phyloP scores from a whole-genome alignment of 2,329 filamentous ascomycete species.

The Aspergillus sojae region DNA sequence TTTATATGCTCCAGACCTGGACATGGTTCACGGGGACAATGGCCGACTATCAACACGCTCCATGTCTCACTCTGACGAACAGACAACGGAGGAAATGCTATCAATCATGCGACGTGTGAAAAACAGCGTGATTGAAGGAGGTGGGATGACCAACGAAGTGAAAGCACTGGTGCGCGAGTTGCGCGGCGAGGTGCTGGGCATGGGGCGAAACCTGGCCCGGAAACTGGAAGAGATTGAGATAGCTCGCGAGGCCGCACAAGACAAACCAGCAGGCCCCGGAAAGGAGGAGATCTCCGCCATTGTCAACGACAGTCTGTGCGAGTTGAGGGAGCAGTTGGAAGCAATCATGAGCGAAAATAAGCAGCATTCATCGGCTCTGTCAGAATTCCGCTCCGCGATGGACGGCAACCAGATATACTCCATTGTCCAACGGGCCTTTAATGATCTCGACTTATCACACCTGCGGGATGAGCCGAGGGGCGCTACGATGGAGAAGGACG shows the following conservation, averaged over 20 bases:
- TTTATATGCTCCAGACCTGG: constrained; percentile 26
- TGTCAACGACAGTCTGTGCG: constrained; percentile 76
- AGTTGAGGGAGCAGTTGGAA: constrained; percentile 84
- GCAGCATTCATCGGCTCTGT: constrained; percentile 66
- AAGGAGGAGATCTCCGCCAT: constrained; percentile 75
- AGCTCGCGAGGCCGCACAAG: constrained; percentile 46
- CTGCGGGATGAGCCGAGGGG: constrained; percentile 55
- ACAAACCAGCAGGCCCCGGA: constrained; percentile 53
- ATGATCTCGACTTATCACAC: constrained; percentile 61
- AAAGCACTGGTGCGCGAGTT: constrained; percentile 89
- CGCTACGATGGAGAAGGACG: constrained; percentile 69
- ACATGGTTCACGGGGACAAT: constrained; percentile 27
- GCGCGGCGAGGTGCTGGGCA: constrained; percentile 87
- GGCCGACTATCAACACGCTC: constrained; percentile 16
- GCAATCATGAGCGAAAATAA: constrained; percentile 75
- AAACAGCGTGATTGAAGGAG: constrained; percentile 84
- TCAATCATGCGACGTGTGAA: constrained; percentile 85
- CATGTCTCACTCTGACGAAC: constrained; percentile 49
- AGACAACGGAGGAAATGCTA: constrained; percentile 74
- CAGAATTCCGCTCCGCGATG: constrained; percentile 64
- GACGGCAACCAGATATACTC: constrained; percentile 86
- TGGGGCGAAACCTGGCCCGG: constrained; percentile 87
- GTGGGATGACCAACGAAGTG: constrained; percentile 86
- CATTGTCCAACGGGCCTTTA: constrained; percentile 74
- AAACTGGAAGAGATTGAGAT: constrained; percentile 67